Conservation (phyloP, 179 eudicot species). For the Amaranthus tricolor region DNA sequence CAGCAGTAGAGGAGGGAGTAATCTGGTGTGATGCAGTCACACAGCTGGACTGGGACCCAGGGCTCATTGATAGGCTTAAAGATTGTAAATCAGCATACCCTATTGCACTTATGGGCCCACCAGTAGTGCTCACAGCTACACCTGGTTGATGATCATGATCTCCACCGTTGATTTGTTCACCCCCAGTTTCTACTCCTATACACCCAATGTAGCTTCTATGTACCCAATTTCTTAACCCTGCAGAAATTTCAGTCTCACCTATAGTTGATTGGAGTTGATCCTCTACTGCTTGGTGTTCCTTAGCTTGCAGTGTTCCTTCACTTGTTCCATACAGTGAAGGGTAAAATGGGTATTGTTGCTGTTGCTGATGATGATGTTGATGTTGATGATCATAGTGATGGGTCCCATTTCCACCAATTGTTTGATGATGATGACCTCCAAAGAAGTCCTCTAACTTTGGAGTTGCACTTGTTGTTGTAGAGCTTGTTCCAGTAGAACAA, state of each 20-base stretch:
- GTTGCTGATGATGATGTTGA: too few species aligned
- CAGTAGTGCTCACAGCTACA: conserved; percentile 10
- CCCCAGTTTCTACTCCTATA: conserved; percentile 12
- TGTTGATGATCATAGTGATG: conserved; percentile 23
- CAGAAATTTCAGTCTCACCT: conserved; percentile 19
- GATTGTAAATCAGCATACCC: conserved; percentile 59
- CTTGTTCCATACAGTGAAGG: conserved; percentile 21
- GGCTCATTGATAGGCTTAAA: conserved; percentile 66
- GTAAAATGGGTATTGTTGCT: conserved; percentile 33
- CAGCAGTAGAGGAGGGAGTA: conserved; percentile 15
- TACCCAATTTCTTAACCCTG: conserved; percentile 28
- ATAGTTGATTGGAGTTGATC: conserved; percentile 12
- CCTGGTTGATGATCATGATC: conserved; percentile 17
- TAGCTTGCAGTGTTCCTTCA: conserved; percentile 23
- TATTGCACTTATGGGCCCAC: conserved; percentile 28
- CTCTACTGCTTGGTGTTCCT: conserved; percentile 17
- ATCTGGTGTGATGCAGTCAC: conserved; percentile 52
- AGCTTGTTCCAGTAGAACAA: conserved; percentile 20
- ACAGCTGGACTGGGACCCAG: conserved; percentile 70
- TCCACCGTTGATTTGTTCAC: conserved; percentile 25
- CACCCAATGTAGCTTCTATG: conserved; percentile 26
- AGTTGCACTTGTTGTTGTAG: conserved; percentile 16
- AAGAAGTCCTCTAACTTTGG: conserved; percentile 45
- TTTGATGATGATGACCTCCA: conserved; percentile 3
- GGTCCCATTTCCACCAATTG: conserved; percentile 10